These are phyloP conservation scores for Neofusicoccum parvum DNA, from an alignment of 2,329 filamentous ascomycete genomes.

Conservation along the genomic window DNA sequence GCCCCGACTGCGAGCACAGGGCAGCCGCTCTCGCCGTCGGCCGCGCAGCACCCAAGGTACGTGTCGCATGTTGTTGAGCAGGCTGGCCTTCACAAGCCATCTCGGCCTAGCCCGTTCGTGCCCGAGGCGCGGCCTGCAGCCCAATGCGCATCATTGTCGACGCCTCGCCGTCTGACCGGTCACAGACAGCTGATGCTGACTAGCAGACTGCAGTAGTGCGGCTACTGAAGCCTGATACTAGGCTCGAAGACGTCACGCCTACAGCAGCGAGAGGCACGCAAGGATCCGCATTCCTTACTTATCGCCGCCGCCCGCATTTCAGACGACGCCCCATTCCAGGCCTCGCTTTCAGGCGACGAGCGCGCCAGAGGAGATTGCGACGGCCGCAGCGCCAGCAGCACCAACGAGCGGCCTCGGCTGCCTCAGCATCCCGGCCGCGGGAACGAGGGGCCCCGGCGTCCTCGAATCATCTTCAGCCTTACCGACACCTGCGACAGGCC, in stretches of 20 bases:
- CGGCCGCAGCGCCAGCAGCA: slow-evolving; percentile 16
- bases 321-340: slow-evolving; percentile 7
- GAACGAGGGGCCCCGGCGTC: neutral
- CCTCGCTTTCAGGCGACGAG: slow-evolving; percentile 14
- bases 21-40: too few species aligned
- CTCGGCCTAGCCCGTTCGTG: neutral
- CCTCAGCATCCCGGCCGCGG: slow-evolving; percentile 5
- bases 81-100: neutral
- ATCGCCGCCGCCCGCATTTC: slow-evolving; percentile 6
- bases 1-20: slow-evolving; percentile 6
- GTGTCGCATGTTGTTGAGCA: neutral
- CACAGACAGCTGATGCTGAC: slow-evolving; percentile 12
- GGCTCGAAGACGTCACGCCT: neutral
- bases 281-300: slow-evolving; percentile 20
- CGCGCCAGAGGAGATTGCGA: slow-evolving; percentile 16
- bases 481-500: slow-evolving; percentile 19
- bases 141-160: slow-evolving; percentile 19
- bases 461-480: slow-evolving; percentile 21
- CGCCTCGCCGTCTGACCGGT: slow-evolving; percentile 16
- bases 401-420: slow-evolving; percentile 4
- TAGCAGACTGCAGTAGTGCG: slow-evolving; percentile 22
- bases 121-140: slow-evolving; percentile 13
- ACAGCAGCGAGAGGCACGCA: slow-evolving; percentile 5
- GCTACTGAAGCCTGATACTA: slow-evolving; percentile 12
- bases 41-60: neutral